phyloP scores from a whole-genome alignment of 2,329 filamentous ascomycete species.

The Mycosphaerelloides madeirae region DNA sequence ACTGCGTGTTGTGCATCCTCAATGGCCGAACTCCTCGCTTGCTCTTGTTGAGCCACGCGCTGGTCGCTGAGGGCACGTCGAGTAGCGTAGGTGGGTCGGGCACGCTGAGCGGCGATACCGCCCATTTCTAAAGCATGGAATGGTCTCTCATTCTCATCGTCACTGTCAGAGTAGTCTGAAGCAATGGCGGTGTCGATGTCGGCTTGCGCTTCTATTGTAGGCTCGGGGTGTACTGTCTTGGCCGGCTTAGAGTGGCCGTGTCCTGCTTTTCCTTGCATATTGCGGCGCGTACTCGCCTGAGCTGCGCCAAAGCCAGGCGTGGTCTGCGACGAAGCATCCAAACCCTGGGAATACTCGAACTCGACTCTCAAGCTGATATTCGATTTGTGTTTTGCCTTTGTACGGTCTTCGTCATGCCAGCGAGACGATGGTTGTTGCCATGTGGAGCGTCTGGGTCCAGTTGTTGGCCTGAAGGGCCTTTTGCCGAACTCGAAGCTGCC shows the following conservation, averaged over 20 bases:
- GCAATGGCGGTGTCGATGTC: conserved; percentile 7
- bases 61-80: conserved; percentile 12
- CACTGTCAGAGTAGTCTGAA: conserved; percentile 17
- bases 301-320: too few relatives aligned
- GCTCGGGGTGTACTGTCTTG: neutral
- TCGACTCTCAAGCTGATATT: conserved; percentile 16
- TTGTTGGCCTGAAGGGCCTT: neutral
- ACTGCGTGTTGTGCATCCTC: neutral
- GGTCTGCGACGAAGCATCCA: too few relatives aligned
- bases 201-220: conserved; percentile 2
- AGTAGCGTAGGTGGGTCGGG: conserved; percentile 12
- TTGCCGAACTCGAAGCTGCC: neutral
- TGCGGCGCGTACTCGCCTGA: neutral
- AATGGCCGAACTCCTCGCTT: neutral
- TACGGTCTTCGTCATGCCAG: conserved; percentile 12
- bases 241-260: neutral
- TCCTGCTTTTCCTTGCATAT: neutral
- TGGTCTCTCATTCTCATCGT: conserved; percentile 13
- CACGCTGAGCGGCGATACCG: conserved; percentile 3
- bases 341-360: conserved; percentile 7
- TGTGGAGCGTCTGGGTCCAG: conserved; percentile 3
- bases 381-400: neutral
- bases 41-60: neutral
- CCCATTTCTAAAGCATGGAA: neutral
- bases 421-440: conserved; percentile 2